Base-by-base conservation (phyloP, 2,329 filamentous ascomycete species). In the Aureobasidium sp. region DNA sequence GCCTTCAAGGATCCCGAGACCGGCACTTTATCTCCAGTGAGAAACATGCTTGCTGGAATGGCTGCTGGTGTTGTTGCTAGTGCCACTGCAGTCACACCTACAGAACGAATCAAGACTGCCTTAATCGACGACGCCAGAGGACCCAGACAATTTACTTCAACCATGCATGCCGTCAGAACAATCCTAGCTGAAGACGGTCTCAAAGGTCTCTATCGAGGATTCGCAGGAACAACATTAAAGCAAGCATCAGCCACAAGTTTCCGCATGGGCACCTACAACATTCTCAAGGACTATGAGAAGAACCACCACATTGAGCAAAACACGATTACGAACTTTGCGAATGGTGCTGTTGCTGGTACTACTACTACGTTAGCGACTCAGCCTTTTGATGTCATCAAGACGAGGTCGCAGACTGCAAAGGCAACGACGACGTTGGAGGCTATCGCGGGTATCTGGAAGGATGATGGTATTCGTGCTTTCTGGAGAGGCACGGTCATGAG, bases 401-500 rank as follows among this genome's bases (percentile, higher is more conserved):
- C 85, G 2, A 75, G 83, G 50, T 80, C 81, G 27, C 85, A 88
- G 70, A 83, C 81, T 55, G 83, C 84, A 0, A 76, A 78, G 26
- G 84, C 82, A 5, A 81, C 82, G 2, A 82, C 79, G 1, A 84
- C 84, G 2, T 71, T 75, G 0, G 83, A 87, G 64, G 84, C 85
- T 0, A 75, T 85, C 3, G 75, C 73, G 56, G 80, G 78, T 59
- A 77, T 88, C 4, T 69, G 84, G 59, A 70, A 73, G 0, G 84
- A 87, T 66, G 80, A 82, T 65, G 86, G 86, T 0, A 65, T 87
- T 1, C 77, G 75, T 43, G 85, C 82, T 0, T 84, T 88, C 64
- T 89, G 86, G 86, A 83, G 81, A 63, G 86, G 86, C 0, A 88
- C 85, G 37, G 83, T 84, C 0, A 88, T 89, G 86, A 77, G 87